phyloP scores from a whole-genome alignment of 805 yeast genomes.

The Millerozyma acaciae region DNA sequence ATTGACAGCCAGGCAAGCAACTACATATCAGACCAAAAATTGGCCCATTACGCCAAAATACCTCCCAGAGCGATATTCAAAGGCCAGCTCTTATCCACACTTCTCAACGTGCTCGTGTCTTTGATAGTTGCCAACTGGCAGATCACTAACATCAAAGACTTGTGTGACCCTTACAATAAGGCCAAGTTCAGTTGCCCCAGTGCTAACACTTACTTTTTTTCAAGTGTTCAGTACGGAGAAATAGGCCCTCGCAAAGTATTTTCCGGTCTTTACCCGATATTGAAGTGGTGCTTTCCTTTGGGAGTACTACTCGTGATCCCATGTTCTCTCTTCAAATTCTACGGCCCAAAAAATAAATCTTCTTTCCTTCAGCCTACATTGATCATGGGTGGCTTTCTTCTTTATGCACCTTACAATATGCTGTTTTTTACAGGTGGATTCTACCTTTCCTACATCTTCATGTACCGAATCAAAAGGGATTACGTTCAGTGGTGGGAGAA shows the following conservation, averaged over 20 bases:
- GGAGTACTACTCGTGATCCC: conserved; percentile 44
- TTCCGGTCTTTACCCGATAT: conserved; percentile 48
- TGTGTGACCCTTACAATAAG: conserved; percentile 34
- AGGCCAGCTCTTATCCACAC: conserved; percentile 38
- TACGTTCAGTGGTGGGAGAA: conserved; percentile 66
- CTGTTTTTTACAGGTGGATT: conserved; percentile 58
- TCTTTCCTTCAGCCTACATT: conserved; percentile 52
- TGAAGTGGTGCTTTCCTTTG: conserved; percentile 56
- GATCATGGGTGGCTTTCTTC: conserved; percentile 47
- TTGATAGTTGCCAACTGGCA: conserved; percentile 39
- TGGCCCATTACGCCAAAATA: conserved; percentile 56
- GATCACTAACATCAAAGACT: conserved; percentile 29
- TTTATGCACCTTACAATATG: conserved; percentile 50
- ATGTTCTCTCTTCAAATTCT: conserved; percentile 31
- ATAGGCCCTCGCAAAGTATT: conserved; percentile 60
- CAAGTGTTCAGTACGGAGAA: conserved; percentile 53
- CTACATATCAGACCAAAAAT: conserved; percentile 43
- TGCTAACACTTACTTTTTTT: conserved; percentile 47
- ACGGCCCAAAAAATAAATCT: conserved; percentile 30
- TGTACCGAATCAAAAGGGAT: conserved; percentile 47
- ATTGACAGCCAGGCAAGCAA: conserved; percentile 63
- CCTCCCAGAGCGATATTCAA: conserved; percentile 60
- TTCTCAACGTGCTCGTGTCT: conserved; percentile 31
- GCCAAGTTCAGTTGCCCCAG: conserved; percentile 39
- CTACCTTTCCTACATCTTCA: conserved; percentile 52